These are phyloP conservation scores for Aspergillus melleus DNA, from an alignment of 2,329 filamentous ascomycete genomes.

Conservation along the genomic window DNA sequence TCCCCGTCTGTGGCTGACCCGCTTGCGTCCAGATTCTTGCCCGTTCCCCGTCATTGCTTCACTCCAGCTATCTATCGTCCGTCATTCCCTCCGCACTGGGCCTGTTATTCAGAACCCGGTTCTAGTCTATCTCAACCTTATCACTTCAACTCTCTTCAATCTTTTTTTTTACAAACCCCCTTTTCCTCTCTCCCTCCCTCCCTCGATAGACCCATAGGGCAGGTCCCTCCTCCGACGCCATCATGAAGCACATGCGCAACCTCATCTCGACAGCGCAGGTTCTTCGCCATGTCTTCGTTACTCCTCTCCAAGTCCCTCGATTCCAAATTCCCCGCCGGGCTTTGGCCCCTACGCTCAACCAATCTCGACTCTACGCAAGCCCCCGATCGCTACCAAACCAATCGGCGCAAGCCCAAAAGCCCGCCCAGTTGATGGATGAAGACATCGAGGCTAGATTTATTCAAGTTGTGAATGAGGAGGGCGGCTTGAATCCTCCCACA, in stretches of 20 bases:
- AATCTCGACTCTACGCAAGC: slow-evolving; percentile 19
- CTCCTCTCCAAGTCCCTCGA: slow-evolving; percentile 19
- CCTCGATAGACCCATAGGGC: neutral
- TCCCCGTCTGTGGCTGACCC: slow-evolving; percentile 14
- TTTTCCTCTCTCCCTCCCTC: neutral
- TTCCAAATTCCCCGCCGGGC: slow-evolving; percentile 13
- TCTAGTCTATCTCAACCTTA: neutral
- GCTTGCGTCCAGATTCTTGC: slow-evolving; percentile 6
- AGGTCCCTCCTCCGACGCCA: slow-evolving; percentile 3
- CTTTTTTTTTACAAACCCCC: neutral
- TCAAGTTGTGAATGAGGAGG: slow-evolving; percentile 37
- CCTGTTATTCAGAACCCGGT: neutral
- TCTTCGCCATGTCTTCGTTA: slow-evolving; percentile 31
- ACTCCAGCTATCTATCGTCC: neutral
- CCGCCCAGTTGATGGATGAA: slow-evolving; percentile 31
- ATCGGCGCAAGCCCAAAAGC: slow-evolving; percentile 2
- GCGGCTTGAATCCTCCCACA: slow-evolving; percentile 30
- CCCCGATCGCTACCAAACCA: neutral
- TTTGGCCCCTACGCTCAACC: slow-evolving; percentile 7
- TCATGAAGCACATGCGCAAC: slow-evolving; percentile 36
- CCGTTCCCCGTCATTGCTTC: too few relatives aligned
- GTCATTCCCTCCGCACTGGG: neutral
- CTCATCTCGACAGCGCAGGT: slow-evolving; percentile 34
- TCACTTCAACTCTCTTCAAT: neutral
- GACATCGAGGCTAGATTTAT: slow-evolving; percentile 32